Conservation (phyloP, 768 basidiomycete species). For the Porphyrellus cyaneotinctus region DNA sequence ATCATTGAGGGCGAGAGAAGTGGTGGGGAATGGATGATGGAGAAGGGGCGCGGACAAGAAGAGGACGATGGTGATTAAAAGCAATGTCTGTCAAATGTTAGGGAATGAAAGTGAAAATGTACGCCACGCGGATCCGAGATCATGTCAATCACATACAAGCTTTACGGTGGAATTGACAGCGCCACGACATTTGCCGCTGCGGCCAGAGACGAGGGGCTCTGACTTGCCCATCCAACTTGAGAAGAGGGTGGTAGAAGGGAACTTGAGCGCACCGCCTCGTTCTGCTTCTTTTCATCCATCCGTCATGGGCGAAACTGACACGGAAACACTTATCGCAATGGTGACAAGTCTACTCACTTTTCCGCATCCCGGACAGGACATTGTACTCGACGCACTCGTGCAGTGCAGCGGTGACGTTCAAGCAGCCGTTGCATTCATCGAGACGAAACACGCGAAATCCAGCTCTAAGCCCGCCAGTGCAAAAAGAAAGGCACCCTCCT, state of each 20-base stretch:
- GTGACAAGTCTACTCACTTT: conserved; percentile 53
- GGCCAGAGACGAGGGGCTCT: neutral
- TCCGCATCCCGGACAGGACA: conserved; percentile 33
- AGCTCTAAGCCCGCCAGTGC: conserved; percentile 10
- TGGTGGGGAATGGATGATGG: neutral
- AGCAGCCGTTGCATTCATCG: conserved; percentile 43
- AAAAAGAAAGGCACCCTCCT: conserved; percentile 50
- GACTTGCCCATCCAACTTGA: conserved; percentile 10
- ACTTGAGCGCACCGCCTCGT: neutral
- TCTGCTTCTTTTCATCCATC: neutral
- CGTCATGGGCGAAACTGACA: conserved; percentile 40
- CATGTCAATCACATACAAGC: conserved; percentile 7
- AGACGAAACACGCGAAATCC: conserved; percentile 17
- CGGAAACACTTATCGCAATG: conserved; percentile 64
- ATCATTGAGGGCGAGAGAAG: neutral
- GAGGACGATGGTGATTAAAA: conserved; percentile 6
- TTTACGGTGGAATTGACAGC: neutral
- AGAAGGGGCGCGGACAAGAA: conserved; percentile 4
- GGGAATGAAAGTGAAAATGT: neutral
- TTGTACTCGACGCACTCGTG: conserved; percentile 58
- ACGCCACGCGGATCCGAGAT: neutral
- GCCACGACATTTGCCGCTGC: neutral
- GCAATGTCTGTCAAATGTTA: conserved; percentile 7
- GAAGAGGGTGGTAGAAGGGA: too few relatives aligned
- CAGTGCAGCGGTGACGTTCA: conserved; percentile 53